phyloP scores from a whole-genome alignment of 2,329 filamentous ascomycete genomes.

The Colletotrichum godetiae region DNA sequence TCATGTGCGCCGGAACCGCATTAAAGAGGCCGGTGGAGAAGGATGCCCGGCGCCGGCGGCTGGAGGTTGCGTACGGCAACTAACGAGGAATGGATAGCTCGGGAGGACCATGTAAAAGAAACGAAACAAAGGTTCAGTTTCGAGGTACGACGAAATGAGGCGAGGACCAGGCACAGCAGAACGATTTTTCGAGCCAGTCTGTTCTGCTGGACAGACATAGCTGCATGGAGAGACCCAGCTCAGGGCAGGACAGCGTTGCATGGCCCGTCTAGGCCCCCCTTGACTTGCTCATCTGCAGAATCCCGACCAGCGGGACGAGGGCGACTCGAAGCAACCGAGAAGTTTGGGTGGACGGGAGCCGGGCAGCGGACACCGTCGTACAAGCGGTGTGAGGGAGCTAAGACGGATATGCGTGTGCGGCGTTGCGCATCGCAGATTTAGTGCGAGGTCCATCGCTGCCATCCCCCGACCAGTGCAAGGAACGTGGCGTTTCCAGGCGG shows the following conservation, averaged over 20 bases:
- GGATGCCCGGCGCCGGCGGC: conserved; percentile 20
- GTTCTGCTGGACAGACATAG: conserved; percentile 9
- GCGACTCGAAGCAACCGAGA: background rate
- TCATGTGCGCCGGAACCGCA: conserved; percentile 36
- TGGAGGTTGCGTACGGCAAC: conserved; percentile 25
- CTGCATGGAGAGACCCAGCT: conserved; percentile 33
- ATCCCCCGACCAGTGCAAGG: conserved; percentile 29
- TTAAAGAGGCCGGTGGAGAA: conserved; percentile 29
- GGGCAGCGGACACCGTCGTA: conserved; percentile 6
- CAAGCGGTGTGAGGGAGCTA: conserved; percentile 34
- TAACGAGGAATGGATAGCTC: conserved; percentile 28
- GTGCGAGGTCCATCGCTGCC: conserved; percentile 34
- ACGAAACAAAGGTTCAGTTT: conserved; percentile 32
- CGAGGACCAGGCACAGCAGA: conserved; percentile 2
- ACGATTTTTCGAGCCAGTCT: conserved; percentile 10
- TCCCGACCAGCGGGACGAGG: conserved; percentile 21
- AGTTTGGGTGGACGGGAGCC: conserved; percentile 19
- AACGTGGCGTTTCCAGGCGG: conserved; percentile 30
- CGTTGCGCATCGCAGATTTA: conserved; percentile 36
- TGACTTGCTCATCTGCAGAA: conserved; percentile 26
- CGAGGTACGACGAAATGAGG: conserved; percentile 25
- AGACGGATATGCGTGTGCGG: conserved; percentile 36
- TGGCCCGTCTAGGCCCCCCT: conserved; percentile 28
- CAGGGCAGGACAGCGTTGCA: conserved; percentile 26
- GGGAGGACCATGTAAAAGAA: conserved; percentile 31